Base-by-base conservation (phyloP, 768 basidiomycete species). In the Austroboletus eburneus region DNA sequence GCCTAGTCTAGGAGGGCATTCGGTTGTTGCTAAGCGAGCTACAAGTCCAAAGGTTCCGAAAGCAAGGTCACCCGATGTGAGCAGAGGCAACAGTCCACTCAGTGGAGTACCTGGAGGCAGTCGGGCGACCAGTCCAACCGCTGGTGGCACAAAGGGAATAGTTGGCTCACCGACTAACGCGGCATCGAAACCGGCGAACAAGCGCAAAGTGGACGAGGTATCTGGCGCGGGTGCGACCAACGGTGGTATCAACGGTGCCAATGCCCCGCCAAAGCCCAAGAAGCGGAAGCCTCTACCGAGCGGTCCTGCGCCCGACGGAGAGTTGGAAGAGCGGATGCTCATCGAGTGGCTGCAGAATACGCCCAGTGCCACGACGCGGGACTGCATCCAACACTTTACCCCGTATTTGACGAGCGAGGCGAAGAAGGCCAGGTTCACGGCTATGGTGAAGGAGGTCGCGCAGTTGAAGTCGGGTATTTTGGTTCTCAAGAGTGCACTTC, bases 381-480 rank as follows among this genome's bases (percentile, higher is more conserved):
- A 89, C 56, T 89, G 87, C 58, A 90, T 91, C 51, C 78, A 80
- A 42, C 76, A 87, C 61, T 91, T 91, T 60, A 82, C 81, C 51
- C 80, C 81, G 14, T 90, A 87, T 56, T 63, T 91, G 43, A 82
- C 78, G 24, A 81, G 82, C 57, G 75, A 74, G 39, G 76, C 73
- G 54, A 84, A 81, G 72, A 89, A 89, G 74, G 60, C 65, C 39
- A 80, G 75, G 64, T 89, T 91, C 59, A 85, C 87, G n/a, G 76
- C 73, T 9, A 73, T 91, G 65, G 83, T 91, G 38, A 83, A 85
- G 70, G 81, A 89, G 65, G 81, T 89, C 37, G 89, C 88, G 17
- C 73, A 78, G 62, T 62, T 90, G 65, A 85, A 80, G 69, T 75
- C 75, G 36, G 83, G 83, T 32, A 71, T 80, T 23, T 68, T 91